Evolutionary conservation across 805 yeast genomes (phyloP).

Genomic region (Yamadazyma paraphyllophila): DNA sequence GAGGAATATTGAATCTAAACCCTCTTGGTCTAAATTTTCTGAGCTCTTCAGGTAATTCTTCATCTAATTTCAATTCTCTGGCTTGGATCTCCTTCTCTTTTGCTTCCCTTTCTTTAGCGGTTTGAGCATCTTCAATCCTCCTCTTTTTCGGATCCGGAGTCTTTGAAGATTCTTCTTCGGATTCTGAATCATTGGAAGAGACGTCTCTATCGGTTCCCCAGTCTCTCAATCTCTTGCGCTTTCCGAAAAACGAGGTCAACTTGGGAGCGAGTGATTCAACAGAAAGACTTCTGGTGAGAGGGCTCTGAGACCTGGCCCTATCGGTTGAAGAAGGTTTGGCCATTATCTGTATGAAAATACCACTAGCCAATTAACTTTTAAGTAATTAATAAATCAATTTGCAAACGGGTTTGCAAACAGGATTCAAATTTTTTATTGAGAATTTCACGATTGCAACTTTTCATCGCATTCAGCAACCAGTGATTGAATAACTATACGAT

Average conservation of each 20-base stretch:
- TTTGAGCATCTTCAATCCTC: conserved; percentile 17
- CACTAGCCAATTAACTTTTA: no score
- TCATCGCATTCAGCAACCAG: neutral
- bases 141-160: conserved; percentile 18
- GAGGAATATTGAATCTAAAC: conserved; percentile 75
- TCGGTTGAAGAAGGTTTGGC: neutral
- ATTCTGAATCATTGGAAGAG: conserved; percentile 15
- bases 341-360: neutral
- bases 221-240: conserved; percentile 24
- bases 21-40: conserved; percentile 81
- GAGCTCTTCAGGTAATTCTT: conserved; percentile 62
- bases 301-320: conserved; percentile 8
- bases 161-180: conserved; percentile 14
- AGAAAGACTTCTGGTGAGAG: conserved; percentile 34
- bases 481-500: neutral
- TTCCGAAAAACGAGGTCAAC: conserved; percentile 29
- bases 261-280: conserved; percentile 41
- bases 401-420: no score
- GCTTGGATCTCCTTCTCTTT: conserved; percentile 32
- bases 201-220: conserved; percentile 7
- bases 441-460: neutral
- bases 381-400: no score
- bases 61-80: conserved; percentile 61
- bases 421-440: neutral
- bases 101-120: conserved; percentile 8